Percentiles rank a stretch among this genome's conserved stretches.
Evolutionary conservation across 371 early-diverging fungal genomes (phyloP).

Genomic region (Mucor velutinosus): DNA sequence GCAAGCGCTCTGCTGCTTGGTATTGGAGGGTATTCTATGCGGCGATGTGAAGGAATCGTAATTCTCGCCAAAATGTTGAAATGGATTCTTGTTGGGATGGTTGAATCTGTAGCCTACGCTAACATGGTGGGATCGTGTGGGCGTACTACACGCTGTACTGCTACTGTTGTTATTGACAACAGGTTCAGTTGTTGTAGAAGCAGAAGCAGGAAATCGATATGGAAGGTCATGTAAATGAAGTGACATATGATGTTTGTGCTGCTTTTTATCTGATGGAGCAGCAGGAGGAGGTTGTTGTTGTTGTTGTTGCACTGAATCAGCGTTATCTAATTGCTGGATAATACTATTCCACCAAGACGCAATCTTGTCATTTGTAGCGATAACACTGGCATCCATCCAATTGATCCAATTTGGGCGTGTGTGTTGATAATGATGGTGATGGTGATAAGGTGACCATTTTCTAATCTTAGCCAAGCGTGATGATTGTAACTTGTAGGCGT

Average conservation of each 20-base stretch:
- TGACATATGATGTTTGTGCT: conserved; percentile 4
- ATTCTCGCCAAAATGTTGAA: conserved; percentile 12
- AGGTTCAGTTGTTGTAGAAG: background rate
- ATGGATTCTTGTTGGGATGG: conserved; percentile 14
- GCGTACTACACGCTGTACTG: conserved; percentile 1
- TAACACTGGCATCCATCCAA: conserved; percentile 9
- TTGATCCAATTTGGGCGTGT: conserved; percentile 7
- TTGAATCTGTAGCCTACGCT: conserved; percentile 16
- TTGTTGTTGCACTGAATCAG: background rate
- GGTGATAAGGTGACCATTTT: conserved; percentile 13
- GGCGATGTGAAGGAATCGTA: conserved; percentile 1
- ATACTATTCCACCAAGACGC: conserved; percentile 16
- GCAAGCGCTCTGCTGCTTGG: background rate
- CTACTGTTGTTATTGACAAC: background rate
- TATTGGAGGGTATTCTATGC: background rate
- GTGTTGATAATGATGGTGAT: background rate
- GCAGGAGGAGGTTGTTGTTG: background rate
- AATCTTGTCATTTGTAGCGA: background rate
- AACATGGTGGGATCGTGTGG: background rate
- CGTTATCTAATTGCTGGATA: background rate
- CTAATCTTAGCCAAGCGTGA: conserved; percentile 17
- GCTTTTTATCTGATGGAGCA: background rate
- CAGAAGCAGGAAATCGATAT: conserved; percentile 9
- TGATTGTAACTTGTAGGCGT: background rate
- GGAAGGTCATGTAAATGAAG: conserved; percentile 10